Conservation (phyloP, 345 rosid genomes). For the Odontarrhena argentea region DNA sequence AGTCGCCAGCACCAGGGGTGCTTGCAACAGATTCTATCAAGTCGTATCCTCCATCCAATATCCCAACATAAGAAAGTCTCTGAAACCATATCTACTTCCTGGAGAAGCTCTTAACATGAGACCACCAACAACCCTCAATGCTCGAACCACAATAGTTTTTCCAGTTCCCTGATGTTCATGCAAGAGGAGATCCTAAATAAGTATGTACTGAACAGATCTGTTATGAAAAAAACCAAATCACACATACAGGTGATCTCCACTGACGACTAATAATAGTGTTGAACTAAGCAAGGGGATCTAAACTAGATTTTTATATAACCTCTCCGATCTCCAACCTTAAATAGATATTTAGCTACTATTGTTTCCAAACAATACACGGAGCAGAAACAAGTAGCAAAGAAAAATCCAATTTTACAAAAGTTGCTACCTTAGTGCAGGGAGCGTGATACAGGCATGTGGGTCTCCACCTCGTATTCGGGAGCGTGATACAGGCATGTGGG, state of each 20-base stretch:
- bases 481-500: too few species aligned
- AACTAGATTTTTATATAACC: conserved; percentile 7
- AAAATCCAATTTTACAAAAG: too few species aligned
- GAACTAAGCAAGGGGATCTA: neutral
- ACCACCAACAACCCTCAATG: conserved; percentile 70
- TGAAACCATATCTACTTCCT: conserved; percentile 62
- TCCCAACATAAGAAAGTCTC: conserved; percentile 60
- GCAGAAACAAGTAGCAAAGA: too few species aligned
- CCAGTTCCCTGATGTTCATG: conserved; percentile 99
- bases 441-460: too few species aligned
- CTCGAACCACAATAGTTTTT: conserved; percentile 93
- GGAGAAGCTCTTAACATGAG: conserved; percentile 58
- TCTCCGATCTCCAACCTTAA: neutral
- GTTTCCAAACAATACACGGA: too few species aligned
- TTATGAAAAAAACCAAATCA: conserved; percentile 6
- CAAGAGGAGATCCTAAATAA: conserved; percentile 78
- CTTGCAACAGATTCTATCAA: conserved; percentile 47
- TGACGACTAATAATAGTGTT: neutral
- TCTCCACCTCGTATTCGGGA: too few species aligned
- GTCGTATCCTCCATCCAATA: conserved; percentile 55
- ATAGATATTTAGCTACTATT: too few species aligned
- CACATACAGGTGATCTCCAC: conserved; percentile 1
- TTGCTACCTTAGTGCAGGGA: too few species aligned
- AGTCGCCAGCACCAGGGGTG: conserved; percentile 43
- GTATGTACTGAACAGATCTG: neutral